These are phyloP conservation scores for Tritrichomonas musculus DNA, from an alignment of 208 protist species.

Conservation along the genomic window DNA sequence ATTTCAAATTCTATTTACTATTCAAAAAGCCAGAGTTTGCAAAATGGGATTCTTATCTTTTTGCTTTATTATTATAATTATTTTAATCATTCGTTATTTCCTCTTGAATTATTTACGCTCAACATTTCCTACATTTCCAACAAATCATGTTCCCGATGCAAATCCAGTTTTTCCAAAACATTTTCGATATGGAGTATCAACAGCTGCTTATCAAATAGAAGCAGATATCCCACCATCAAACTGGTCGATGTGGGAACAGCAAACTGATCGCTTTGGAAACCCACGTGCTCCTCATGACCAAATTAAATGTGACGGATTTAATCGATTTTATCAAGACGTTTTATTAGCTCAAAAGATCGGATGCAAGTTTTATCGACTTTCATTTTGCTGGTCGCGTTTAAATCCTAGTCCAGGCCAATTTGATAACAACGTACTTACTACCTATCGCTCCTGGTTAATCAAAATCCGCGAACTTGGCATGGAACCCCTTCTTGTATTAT, in stretches of 20 bases:
- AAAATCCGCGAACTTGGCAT: background rate
- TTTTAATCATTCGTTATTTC: too few species aligned
- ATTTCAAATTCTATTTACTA: too few species aligned
- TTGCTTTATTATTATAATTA: too few species aligned
- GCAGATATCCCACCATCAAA: background rate
- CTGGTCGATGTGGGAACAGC: background rate
- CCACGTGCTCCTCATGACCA: background rate
- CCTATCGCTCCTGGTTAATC: background rate
- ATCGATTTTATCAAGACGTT: background rate
- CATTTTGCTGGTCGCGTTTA: background rate
- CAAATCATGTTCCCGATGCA: too few species aligned
- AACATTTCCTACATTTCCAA: too few species aligned
- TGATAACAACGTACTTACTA: background rate
- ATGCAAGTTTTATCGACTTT: background rate
- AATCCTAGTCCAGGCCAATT: background rate
- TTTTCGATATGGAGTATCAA: background rate
- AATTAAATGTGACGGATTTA: background rate
- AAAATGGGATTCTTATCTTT: too few species aligned
- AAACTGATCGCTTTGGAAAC: background rate
- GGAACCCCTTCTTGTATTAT: background rate
- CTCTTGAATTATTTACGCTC: background rate
- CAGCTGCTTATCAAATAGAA: background rate
- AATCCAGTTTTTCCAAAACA: background rate
- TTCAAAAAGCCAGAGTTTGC: too few species aligned
- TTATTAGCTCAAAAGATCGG: background rate